Conservation (phyloP, 2,329 filamentous ascomycete species). For the Fusarium redolens region DNA sequence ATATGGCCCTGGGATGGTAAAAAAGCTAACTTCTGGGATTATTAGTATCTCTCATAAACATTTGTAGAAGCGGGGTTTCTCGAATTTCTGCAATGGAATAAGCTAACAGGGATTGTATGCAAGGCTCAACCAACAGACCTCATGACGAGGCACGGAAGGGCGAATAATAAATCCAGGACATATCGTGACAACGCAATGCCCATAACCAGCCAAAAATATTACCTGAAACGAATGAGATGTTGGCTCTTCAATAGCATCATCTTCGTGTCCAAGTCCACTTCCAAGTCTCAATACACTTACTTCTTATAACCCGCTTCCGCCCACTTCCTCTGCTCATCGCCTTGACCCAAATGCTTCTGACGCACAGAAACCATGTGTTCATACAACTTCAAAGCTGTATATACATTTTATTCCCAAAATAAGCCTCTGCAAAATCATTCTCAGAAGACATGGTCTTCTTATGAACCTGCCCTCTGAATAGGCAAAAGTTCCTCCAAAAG, state of each 20-base stretch:
- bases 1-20: too few relatives aligned
- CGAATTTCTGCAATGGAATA: rapidly evolving
- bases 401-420: rapidly evolving
- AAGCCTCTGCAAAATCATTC: neutral
- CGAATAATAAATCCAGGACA: too few relatives aligned
- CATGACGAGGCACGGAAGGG: neutral
- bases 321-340: neutral
- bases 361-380: neutral
- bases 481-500: neutral
- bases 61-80: neutral
- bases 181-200: rapidly evolving
- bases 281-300: neutral
- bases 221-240: too few relatives aligned
- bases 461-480: rapidly evolving
- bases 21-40: rapidly evolving
- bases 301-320: neutral
- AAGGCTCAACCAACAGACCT: neutral
- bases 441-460: neutral
- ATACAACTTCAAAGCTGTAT: neutral
- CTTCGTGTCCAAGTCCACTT: neutral
- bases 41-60: rapidly evolving
- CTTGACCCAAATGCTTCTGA: rapidly evolving
- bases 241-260: neutral
- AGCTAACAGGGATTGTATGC: neutral
- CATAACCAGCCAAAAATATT: rapidly evolving